phyloP scores from a whole-genome alignment of 148 eudicot species.

The Gaultheria prostrata region DNA sequence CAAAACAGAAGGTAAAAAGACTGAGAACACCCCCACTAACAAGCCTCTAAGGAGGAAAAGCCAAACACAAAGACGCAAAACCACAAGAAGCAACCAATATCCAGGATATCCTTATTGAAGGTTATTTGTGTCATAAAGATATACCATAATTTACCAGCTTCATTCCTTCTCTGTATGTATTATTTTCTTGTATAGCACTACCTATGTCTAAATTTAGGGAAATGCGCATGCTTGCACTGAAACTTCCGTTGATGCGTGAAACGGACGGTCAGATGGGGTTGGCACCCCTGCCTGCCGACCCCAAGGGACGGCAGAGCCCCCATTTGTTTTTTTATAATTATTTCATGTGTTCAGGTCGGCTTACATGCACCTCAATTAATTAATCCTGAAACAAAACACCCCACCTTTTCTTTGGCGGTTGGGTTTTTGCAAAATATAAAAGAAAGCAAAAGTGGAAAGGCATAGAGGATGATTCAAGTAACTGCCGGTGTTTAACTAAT shows the following conservation, averaged over 20 bases:
- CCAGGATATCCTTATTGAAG: background rate
- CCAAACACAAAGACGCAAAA: background rate
- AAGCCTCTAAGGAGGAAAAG: background rate
- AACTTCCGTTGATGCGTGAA: background rate
- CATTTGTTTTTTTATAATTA: too few species aligned
- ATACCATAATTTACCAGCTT: background rate
- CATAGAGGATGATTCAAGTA: background rate
- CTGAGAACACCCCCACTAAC: background rate
- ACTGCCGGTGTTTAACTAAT: background rate
- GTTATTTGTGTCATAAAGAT: background rate
- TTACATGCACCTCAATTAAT: too few species aligned
- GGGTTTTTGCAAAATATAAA: background rate
- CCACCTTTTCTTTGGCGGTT: too few species aligned
- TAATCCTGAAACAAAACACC: too few species aligned
- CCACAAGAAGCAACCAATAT: background rate
- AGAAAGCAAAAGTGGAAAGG: background rate
- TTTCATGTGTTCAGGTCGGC: too few species aligned
- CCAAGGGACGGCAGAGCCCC: too few species aligned
- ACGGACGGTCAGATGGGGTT: too few species aligned
- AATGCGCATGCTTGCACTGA: background rate
- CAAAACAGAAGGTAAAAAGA: background rate
- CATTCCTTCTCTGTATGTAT: background rate
- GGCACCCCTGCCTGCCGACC: too few species aligned
- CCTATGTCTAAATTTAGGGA: background rate
- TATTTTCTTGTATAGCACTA: too few species aligned